Evolutionary conservation across 495 filamentous ascomycete species (phyloP).

Genomic region (Daldinia grandis): DNA sequence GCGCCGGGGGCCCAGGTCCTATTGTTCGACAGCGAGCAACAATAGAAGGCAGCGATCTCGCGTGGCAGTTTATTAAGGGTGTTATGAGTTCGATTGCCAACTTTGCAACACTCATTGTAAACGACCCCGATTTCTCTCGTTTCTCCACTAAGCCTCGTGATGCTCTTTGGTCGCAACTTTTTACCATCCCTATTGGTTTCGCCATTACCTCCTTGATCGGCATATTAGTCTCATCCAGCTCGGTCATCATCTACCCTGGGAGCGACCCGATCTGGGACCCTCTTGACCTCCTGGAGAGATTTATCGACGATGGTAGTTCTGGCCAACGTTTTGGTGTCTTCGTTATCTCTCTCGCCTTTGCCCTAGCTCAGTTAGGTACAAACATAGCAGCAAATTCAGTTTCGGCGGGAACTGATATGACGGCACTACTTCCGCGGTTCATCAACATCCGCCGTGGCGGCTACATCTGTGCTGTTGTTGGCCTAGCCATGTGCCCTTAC

Average conservation of each 20-base stretch:
- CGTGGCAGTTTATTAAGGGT: slow-evolving; percentile 82
- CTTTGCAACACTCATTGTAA: slow-evolving; percentile 86
- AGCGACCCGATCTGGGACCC: slow-evolving; percentile 86
- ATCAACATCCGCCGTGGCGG: slow-evolving; percentile 90
- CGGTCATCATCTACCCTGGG: slow-evolving; percentile 73
- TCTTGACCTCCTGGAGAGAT: slow-evolving; percentile 74
- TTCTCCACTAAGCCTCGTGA: slow-evolving; percentile 84
- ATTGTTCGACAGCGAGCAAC: slow-evolving; percentile 77
- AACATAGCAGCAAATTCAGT: slow-evolving; percentile 95
- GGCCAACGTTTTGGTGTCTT: slow-evolving; percentile 88
- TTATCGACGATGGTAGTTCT: slow-evolving; percentile 77
- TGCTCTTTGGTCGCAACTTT: slow-evolving; percentile 86
- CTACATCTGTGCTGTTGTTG: slow-evolving; percentile 85
- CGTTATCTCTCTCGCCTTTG: slow-evolving; percentile 82
- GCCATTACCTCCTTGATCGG: slow-evolving; percentile 92
- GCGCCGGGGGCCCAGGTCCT: slow-evolving; percentile 84
- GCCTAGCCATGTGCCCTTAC: slow-evolving; percentile 91
- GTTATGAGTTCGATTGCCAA: slow-evolving; percentile 93
- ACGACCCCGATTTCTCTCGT: slow-evolving; percentile 89
- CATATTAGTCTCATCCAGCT: slow-evolving; percentile 90
- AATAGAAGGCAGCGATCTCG: slow-evolving; percentile 72
- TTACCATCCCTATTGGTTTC: slow-evolving; percentile 88
- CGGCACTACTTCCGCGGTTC: slow-evolving; percentile 85
- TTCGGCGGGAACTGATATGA: slow-evolving; percentile 90
- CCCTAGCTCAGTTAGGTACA: slow-evolving; percentile 87